Evolutionary conservation across 75 land plant genomes (phyloP), one percentile per base, ranked within the genome.

Genomic region (Pinus albicaulis): DNA sequence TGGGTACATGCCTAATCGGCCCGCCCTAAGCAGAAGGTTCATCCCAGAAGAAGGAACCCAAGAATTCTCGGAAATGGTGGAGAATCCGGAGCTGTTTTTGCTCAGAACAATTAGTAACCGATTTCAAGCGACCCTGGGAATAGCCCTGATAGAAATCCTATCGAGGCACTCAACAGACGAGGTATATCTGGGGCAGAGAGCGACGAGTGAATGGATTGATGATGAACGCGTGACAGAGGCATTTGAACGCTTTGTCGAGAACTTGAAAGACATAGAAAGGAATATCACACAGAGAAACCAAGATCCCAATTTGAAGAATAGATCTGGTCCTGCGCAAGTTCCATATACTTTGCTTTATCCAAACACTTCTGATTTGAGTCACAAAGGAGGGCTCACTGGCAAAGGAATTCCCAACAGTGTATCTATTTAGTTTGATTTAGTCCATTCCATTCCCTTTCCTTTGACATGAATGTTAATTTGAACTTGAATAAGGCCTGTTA

Each of bases 111-210:
- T 58, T 17, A 58, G n/a, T 17, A 17, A 58, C 60, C 60, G n/a
- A 11, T 58, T 58, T 17, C 60, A n/a, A n/a, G n/a, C 60, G n/a
- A 58, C 60, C 3, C 60, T 58, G 60, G 60, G 60, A 6, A 70
- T 70, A 23, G 72, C 72, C 23, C 38, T 70, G 72, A 0, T 70
- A 19, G 99, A 96, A 80, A 75, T 88, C 7, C 81, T 96, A 73
- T 96, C 99, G 25, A 86, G 82, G 53, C 99, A 93, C 64, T 84
- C 94, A 5, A 76, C 86, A 20, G 90, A 93, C 53, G 96, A 96
- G 82, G 94, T 87, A 86, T 96, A 89, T 70, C 57, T 96, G 41
- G 97, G 92, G 11, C 81, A 85, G 69, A 22, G 76, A 22, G 75
- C 78, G 16, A 65, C 78, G 12, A 55, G 80, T 55, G 76, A 84